Base-by-base conservation (phyloP, 441 rosid species). In the Erysimum pusillum region DNA sequence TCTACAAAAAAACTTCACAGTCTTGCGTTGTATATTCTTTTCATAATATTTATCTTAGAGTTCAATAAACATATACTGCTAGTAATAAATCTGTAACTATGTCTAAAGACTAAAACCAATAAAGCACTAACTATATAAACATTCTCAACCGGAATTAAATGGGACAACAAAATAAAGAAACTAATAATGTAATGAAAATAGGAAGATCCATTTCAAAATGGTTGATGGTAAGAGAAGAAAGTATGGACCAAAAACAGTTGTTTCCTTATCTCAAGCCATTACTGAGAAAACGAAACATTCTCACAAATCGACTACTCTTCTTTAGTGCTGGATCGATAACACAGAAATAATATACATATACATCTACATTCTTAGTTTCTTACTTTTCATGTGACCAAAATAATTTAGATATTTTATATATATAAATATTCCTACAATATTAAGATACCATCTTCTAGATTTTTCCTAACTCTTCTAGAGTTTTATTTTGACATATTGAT, bases 161-260 rank as follows among this genome's bases (percentile, higher is more conserved):
- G 18, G 63, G 60, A 68, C 38, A 62, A 67, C 14, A 44, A 53
- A 76, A 51, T 39, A 56, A 61, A 56, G 7, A 74, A 35, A 34
- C 44, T 34, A 66, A 49, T 66, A 48, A 48, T 32, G 4, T 34
- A 48, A 34, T 34, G 53, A 51, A 60, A 64, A 22, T 5, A 36
- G 17, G 48, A 63, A 35, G 18, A 42, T 17, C 44, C 10, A 63
- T 34, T 52, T 25, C 56, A 48, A 63, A 63, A 15, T 52, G 64
- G 69, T 62, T 12, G 70, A 73, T 54, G 44, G 44, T 54, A 57
- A 57, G 53, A 48, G 53, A 75, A 67, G 42, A 74, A 20, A 20
- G 74, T 35, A 53, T 76, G 76, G 76, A 76, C 76, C 80, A 63
- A 20, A 15, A 46, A 63, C 80, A 76, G 71, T 56, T 76, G 76